Evolutionary conservation across 805 yeast species (phyloP).

Genomic region (Tetrapisispora phaffii): DNA sequence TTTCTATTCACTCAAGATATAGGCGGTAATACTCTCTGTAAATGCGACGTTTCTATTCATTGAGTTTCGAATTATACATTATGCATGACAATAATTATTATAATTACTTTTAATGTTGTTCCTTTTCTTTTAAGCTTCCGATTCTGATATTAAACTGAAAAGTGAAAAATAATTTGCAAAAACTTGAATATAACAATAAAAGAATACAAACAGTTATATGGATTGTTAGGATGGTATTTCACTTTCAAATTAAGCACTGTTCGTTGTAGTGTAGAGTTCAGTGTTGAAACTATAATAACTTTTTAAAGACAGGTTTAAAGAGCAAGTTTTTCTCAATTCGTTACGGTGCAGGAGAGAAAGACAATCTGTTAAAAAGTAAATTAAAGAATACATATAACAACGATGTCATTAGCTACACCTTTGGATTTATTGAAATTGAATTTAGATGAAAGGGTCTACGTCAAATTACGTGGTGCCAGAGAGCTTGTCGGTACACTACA

Average conservation of each 20-base stretch:
- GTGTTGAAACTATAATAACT: too few relatives aligned
- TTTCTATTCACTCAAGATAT: too few relatives aligned
- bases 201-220: not conserved
- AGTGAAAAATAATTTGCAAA: not conserved
- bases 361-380: not conserved
- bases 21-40: too few relatives aligned
- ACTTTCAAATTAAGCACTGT: too few relatives aligned
- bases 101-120: not conserved
- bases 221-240: too few relatives aligned
- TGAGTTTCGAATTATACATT: too few relatives aligned
- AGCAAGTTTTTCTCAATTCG: too few relatives aligned
- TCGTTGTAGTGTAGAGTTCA: too few relatives aligned
- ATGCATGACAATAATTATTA: too few relatives aligned
- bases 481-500: constrained; percentile 85
- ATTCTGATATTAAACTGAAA: not conserved
- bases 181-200: not conserved
- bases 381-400: not conserved
- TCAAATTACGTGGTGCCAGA: constrained; percentile 88
- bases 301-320: too few relatives aligned
- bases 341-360: too few relatives aligned
- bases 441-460: constrained; percentile 76
- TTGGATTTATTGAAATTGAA: constrained; percentile 78
- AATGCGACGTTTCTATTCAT: too few relatives aligned
- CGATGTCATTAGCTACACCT: constrained; percentile 51
- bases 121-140: not conserved